Base-by-base conservation (phyloP, 148 eudicot genomes). In the Suaeda aralocaspica region DNA sequence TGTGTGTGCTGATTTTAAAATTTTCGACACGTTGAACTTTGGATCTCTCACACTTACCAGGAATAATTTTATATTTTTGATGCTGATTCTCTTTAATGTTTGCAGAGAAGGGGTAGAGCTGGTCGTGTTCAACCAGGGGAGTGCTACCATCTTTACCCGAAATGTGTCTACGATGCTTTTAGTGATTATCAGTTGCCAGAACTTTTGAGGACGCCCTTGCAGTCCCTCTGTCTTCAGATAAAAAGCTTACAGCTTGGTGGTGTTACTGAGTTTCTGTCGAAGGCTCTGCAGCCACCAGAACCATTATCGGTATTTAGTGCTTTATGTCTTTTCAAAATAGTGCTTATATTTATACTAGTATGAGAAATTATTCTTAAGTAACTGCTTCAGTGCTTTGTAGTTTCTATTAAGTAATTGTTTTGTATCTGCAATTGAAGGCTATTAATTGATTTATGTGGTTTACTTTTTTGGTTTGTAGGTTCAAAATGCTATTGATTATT, bases 121-220 rank as follows among this genome's bases (percentile, higher is more conserved):
- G 98, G 98, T 21, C 98, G 98, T 82, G 97, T 94, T 61, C 98
- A 91, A 74, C 81, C 98, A 13, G 98, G 98, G 53, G 98, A 94
- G 76, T 91, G 96, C 71, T 94, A 85, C 71, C 98, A 87, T 86
- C 92, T 94, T 55, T 94, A 94, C 76, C 98, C 97, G 22, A 82
- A 84, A 69, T 89, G 86, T 78, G 98, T 94, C 29, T 82, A 94
- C 74, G 89, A 91, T 76, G 88, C 89, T 72, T 94, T 94, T 75
- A 84, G 83, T 72, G 98, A 94, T 78, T 94, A 94, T 86, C 98
- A 94, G 67, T 75, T 91, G 77, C 98, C 98, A 24, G 98, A 94
- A 76, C 96, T 94, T 71, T 73, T 94, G 79, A 83, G 98, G 82
- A 94, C 98, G n/a, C 98, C 97, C 46, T 77, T 94, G 70, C 97